Evolutionary conservation across 176 grass and related monocot species (phyloP), one percentile per base, ranked within the genome.

Genomic region (Zea luxurians): DNA sequence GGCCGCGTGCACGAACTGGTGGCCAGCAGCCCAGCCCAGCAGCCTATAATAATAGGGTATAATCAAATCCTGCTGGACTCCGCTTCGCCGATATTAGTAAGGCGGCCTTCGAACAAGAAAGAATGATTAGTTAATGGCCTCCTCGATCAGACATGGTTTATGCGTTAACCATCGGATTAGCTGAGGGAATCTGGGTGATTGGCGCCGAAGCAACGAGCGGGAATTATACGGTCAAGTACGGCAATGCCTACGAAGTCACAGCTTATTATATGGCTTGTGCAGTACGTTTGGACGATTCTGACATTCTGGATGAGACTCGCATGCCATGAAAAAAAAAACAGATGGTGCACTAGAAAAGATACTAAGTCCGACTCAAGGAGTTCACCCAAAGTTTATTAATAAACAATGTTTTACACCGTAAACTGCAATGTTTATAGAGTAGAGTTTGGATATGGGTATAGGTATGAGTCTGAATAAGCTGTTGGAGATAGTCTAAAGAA

Each of bases 131-230:
- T 54, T 54, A 54, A n/a, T 54, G 52, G 52, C 52, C 4, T 17
- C 16, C 52, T 16, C 16, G 13, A 54, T 54, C 52, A n/a, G 52
- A 13, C 11, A 13, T 48, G 11, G 53, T 57, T 57, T 57, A 6
- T 53, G 47, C 47, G 49, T 53, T 16, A 53, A 48, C 53, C 53
- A 58, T 58, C 43, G 77, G 77, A 67, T 68, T 86, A 37, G 64
- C 53, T 53, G 53, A 81, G 78, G 37, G 34, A 80, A 55, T 15
- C 59, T 2, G 16, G 35, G 10, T 68, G 73, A 58, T 66, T 80
- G 5, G 13, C 76, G 16, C 20, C 52, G 17, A 74, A 85, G 35
- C 8, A 49, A 66, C 43, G 40, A 5, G 9, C 0, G 37, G 53
- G 53, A 55, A 36, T 40, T 57, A 41, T 70, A 80, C 69, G 16